phyloP scores from a whole-genome alignment of 495 filamentous ascomycete genomes.

The Glutinoglossum americanum region DNA sequence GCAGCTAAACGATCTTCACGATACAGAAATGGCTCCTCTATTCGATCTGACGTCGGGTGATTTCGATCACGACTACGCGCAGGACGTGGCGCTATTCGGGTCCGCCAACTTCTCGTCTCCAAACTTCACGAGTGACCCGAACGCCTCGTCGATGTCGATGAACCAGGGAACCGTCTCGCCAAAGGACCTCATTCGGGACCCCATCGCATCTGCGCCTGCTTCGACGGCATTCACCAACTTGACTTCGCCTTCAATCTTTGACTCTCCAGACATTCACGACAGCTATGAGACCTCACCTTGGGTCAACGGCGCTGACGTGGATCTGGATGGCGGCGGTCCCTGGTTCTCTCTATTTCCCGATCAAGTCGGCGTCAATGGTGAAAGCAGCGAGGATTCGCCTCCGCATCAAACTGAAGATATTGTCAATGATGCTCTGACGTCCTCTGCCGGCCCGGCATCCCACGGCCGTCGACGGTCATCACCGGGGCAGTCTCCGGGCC shows the following conservation, averaged over 20 bases:
- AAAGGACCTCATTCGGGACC: conserved; percentile 5
- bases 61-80: conserved; percentile 13
- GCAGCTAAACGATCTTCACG: background rate
- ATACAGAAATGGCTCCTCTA: background rate
- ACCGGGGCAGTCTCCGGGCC: background rate
- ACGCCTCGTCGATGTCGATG: conserved; percentile 4
- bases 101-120: conserved; percentile 7
- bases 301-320: conserved; percentile 3
- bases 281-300: conserved; percentile 7
- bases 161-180: conserved; percentile 7
- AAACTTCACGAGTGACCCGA: conserved; percentile 15
- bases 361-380: background rate
- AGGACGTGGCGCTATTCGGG: conserved; percentile 3
- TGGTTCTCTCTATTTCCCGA: conserved; percentile 6
- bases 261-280: conserved; percentile 5
- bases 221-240: conserved; percentile 6
- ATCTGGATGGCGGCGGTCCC: background rate
- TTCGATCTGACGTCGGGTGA: conserved; percentile 11
- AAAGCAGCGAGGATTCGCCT: background rate
- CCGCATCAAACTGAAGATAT: background rate
- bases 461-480: background rate
- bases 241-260: conserved; percentile 8
- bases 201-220: conserved; percentile 2
- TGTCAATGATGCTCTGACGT: background rate
- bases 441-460: background rate